Base-by-base conservation (phyloP, 2,329 filamentous ascomycete genomes). In the Pseudogymnoascus sp. region DNA sequence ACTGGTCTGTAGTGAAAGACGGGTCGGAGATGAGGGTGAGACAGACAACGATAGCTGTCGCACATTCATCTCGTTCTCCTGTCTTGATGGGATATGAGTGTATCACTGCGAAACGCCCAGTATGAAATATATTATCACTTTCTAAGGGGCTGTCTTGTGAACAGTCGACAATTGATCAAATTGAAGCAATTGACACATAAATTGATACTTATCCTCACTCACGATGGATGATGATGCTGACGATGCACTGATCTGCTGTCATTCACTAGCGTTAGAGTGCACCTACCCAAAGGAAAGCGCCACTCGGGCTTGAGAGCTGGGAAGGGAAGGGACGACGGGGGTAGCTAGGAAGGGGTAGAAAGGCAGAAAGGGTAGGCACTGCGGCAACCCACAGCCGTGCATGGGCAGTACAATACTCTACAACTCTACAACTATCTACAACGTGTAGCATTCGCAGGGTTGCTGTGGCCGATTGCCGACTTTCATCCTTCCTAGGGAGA, bases 11-110 rank as follows among this genome's bases (percentile, higher is more conserved):
- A 18, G 45, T 31, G 25, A 31, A 18, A 31, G 25, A 52, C 45
- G 25, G 45, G 45, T 52, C 45, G 45, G 45, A 52, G 45, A 52
- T 52, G 45, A 31, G n/a, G 45, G 25, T 52, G 45, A 52, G 45
- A 52, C 45, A 52, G 45, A 14, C 14, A 18, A 31, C n/a, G 25
- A 31, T 16, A 31, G 45, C 25, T 52, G 45, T 52, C 25, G 45
- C 45, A 52, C 25, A 31, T 52, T 52, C 45, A 52, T 52, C 45
- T 52, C 25, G 11, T 52, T 52, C 45, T 52, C 25, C 25, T 52
- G 45, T 33, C 45, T 49, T n/a, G 25, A 52, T 25, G 45, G 7
- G 25, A 31, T 31, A 31, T 12, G 5, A 31, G 3, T 31, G 45
- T 52, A 28, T 28, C 25, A 52, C 45, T 52, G 5, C 45, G 45